Percentiles rank a stretch among this genome's conserved stretches.
These are phyloP conservation scores for Suillus sp. DNA, from an alignment of 768 basidiomycete species.

Conservation along the genomic window DNA sequence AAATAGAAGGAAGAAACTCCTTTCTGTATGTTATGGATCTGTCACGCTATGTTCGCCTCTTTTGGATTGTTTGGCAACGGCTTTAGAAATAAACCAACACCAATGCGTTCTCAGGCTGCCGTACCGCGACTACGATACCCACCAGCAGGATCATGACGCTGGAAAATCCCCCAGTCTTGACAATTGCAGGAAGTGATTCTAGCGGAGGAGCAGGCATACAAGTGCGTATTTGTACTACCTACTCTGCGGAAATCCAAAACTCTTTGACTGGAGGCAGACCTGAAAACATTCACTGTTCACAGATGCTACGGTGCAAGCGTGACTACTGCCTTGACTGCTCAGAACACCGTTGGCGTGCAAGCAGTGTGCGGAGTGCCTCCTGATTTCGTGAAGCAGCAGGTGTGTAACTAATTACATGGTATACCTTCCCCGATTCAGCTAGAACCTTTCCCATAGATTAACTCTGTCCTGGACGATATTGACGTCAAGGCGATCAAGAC, in stretches of 20 bases:
- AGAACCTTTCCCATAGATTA: slow-evolving; percentile 48
- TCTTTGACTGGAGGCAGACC: slow-evolving; percentile 62
- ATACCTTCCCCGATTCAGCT: not conserved
- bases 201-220: slow-evolving; percentile 92
- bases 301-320: slow-evolving; percentile 81
- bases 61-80: slow-evolving; percentile 25
- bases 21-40: slow-evolving; percentile 1
- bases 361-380: slow-evolving; percentile 69
- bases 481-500: slow-evolving; percentile 78
- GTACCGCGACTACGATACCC: too few relatives aligned
- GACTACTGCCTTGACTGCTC: slow-evolving; percentile 85
- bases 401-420: slow-evolving; percentile 29
- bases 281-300: slow-evolving; percentile 81
- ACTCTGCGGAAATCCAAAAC: not conserved
- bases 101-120: too few relatives aligned
- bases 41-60: slow-evolving; percentile 2
- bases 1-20: not conserved
- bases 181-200: slow-evolving; percentile 81
- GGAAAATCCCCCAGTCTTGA: slow-evolving; percentile 47
- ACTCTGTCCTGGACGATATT: slow-evolving; percentile 71
- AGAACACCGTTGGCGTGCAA: slow-evolving; percentile 86
- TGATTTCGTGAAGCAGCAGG: slow-evolving; percentile 76
- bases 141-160: not conserved
- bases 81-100: not conserved
- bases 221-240: slow-evolving; percentile 40